Conservation (phyloP, 1,284 basidiomycete genomes). For the Kalmanozyma brasiliensis region DNA sequence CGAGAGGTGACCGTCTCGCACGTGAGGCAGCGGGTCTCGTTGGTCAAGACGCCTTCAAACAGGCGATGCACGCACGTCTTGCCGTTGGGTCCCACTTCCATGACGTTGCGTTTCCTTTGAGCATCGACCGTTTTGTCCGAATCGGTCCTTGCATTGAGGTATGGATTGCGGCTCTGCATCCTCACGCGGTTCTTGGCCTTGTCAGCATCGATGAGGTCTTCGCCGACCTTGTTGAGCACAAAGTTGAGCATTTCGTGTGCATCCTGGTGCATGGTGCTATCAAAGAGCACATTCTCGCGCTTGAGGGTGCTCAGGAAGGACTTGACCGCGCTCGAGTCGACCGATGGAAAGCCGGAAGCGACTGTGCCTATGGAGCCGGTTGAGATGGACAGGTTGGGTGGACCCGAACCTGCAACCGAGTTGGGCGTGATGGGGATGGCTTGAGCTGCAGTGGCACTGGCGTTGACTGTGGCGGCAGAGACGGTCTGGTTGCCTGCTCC, state of each 20-base stretch:
- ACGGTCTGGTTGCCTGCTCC: conserved; percentile 27
- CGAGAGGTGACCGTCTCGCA: conserved; percentile 91
- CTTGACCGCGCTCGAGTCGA: conserved; percentile 50
- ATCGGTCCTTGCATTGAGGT: conserved; percentile 20
- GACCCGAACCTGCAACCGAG: conserved; percentile 22
- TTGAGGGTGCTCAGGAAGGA: conserved; percentile 56
- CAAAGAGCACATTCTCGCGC: conserved; percentile 62
- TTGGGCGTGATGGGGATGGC: conserved; percentile 37
- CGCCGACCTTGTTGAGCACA: conserved; percentile 89
- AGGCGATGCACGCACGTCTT: conserved; percentile 88
- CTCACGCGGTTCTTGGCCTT: conserved; percentile 27
- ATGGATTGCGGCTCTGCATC: conserved; percentile 43
- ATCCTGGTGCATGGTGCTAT: conserved; percentile 75
- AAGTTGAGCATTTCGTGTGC: conserved; percentile 97
- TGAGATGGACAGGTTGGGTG: conserved; percentile 37
- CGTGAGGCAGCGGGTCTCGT: conserved; percentile 94
- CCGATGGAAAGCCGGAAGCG: conserved; percentile 86
- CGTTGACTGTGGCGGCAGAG: conserved; percentile 7
- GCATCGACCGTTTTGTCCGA: conserved; percentile 31
- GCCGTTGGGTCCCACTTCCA: conserved; percentile 66
- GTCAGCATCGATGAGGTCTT: conserved; percentile 80
- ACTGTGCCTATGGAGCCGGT: conserved; percentile 73
- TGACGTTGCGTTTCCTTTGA: conserved; percentile 60
- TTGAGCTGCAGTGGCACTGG: conserved; percentile 18
- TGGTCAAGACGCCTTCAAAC: conserved; percentile 92